These are phyloP conservation scores for Solanum chilense DNA, from an alignment of 257 asterid species.

Conservation along the genomic window DNA sequence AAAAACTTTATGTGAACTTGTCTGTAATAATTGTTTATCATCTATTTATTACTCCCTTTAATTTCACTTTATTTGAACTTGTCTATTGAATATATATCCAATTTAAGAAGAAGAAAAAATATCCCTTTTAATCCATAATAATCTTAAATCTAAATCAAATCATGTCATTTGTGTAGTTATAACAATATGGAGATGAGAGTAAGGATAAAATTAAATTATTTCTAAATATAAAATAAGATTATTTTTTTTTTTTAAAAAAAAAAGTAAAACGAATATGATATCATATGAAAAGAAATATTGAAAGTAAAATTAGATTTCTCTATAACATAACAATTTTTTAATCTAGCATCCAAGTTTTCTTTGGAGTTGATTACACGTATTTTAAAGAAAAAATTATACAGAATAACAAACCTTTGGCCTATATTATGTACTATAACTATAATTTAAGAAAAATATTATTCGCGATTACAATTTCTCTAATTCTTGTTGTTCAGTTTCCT, in stretches of 20 bases:
- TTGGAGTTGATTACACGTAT: background rate
- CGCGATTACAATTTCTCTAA: no score
- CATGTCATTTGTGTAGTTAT: background rate
- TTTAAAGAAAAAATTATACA: no score
- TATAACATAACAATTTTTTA: background rate
- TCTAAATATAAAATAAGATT: background rate
- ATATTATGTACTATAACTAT: no score
- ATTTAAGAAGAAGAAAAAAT: no score
- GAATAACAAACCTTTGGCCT: no score
- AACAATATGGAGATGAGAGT: background rate
- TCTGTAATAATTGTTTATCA: background rate
- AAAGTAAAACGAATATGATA: background rate
- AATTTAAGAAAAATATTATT: no score
- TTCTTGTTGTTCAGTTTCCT: no score
- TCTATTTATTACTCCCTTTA: background rate
- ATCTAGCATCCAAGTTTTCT: no score
- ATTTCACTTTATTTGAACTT: background rate
- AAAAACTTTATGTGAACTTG: background rate
- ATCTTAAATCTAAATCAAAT: background rate
- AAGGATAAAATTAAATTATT: background rate
- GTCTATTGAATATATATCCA: background rate
- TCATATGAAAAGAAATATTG: background rate
- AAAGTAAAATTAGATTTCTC: background rate
- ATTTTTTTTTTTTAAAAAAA: background rate
- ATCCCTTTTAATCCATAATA: background rate